These are phyloP conservation scores for Verbascum thapsus DNA, from an alignment of 257 asterid species.

Conservation along the genomic window DNA sequence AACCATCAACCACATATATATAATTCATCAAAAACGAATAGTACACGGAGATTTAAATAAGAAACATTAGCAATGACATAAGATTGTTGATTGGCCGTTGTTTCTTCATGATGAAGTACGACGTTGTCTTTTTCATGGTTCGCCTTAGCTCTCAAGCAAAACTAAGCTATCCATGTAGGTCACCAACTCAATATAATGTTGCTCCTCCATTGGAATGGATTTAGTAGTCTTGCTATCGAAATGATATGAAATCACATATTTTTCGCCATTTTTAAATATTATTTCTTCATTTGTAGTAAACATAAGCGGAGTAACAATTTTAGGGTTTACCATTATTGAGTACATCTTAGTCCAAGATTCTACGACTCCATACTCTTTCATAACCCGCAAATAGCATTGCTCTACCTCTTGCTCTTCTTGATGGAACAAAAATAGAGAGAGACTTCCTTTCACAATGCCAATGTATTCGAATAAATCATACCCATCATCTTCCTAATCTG, in stretches of 20 bases:
- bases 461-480: background rate
- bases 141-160: too few species aligned
- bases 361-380: too few species aligned
- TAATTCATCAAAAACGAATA: too few species aligned
- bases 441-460: too few species aligned
- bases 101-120: too few species aligned
- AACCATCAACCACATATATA: too few species aligned
- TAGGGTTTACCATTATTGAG: background rate
- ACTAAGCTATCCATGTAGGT: too few species aligned
- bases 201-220: background rate
- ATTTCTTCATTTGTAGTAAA: constrained; percentile 18
- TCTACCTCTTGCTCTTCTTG: background rate
- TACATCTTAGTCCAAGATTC: constrained; percentile 26
- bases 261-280: background rate
- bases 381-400: constrained; percentile 13
- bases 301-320: background rate
- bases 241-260: background rate
- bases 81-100: too few species aligned
- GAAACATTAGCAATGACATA: too few species aligned
- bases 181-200: background rate
- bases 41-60: too few species aligned
- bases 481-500: background rate
- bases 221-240: background rate
- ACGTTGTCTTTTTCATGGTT: too few species aligned
- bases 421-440: background rate